Evolutionary conservation across 2,329 filamentous ascomycete genomes (phyloP).

Genomic region (Coniochaeta hoffmannii): DNA sequence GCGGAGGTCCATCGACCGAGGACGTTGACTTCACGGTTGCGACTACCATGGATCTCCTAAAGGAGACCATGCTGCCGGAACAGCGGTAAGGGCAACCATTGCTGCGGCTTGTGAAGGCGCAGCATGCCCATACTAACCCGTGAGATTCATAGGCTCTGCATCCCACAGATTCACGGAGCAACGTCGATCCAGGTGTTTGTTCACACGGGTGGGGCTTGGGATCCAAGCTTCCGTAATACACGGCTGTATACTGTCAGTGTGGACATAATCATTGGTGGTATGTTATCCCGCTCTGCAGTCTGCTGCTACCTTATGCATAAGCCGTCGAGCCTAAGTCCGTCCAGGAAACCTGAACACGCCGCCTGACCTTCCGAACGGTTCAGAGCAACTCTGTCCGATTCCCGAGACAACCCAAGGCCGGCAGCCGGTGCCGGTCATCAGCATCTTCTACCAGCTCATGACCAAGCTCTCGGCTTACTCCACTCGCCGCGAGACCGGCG

Average conservation of each 20-base stretch:
- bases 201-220: slow-evolving; percentile 9
- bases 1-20: slow-evolving; percentile 4
- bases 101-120: background rate
- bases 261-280: slow-evolving; percentile 9
- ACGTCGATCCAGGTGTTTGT: slow-evolving; percentile 10
- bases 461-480: slow-evolving; percentile 8
- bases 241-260: slow-evolving; percentile 6
- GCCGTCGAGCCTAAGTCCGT: background rate
- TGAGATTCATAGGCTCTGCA: slow-evolving; percentile 6
- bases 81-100: slow-evolving; percentile 3
- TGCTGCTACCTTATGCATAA: background rate
- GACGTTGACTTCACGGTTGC: slow-evolving; percentile 10
- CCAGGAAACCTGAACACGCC: slow-evolving; percentile 10
- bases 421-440: slow-evolving; percentile 5
- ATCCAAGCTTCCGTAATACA: background rate
- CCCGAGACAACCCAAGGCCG: slow-evolving; percentile 5
- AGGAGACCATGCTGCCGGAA: slow-evolving; percentile 4
- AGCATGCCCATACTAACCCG: background rate
- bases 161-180: slow-evolving; percentile 7
- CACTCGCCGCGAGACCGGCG: slow-evolving; percentile 2
- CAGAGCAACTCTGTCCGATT: slow-evolving; percentile 7
- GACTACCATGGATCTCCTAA: slow-evolving; percentile 4
- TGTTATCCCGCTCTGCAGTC: background rate
- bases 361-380: slow-evolving; percentile 5
- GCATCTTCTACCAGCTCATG: slow-evolving; percentile 7